A percentile compares a stretch with the other conserved stretches of the same genome.
Conservation (phyloP, 2,329 filamentous ascomycete genomes). For the Diplodia sapinea region DNA sequence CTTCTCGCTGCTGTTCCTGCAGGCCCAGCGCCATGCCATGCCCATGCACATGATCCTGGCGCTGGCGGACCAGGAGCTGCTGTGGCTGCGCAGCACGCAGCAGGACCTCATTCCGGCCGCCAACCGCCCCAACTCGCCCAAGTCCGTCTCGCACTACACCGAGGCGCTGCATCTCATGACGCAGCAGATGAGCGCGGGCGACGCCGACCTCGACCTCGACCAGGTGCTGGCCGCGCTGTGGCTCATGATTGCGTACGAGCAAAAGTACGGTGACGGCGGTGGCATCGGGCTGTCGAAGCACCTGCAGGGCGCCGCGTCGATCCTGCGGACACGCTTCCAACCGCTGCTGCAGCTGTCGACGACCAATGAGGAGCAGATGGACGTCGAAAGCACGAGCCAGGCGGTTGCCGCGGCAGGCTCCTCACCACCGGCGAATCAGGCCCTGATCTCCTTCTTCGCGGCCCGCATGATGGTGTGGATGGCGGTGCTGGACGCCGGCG, state of each 20-base stretch:
- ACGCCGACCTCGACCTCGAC: slow-evolving; percentile 40
- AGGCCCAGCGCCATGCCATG: slow-evolving; percentile 44
- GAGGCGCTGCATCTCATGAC: slow-evolving; percentile 44
- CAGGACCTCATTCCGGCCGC: slow-evolving; percentile 33
- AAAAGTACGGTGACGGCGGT: slow-evolving; percentile 46
- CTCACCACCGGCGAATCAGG: slow-evolving; percentile 9
- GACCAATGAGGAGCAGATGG: slow-evolving; percentile 13
- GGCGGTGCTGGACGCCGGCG: slow-evolving; percentile 41
- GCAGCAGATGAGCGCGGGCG: slow-evolving; percentile 37
- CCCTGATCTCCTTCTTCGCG: slow-evolving; percentile 42
- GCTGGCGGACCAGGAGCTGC: slow-evolving; percentile 43
- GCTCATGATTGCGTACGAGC: slow-evolving; percentile 49
- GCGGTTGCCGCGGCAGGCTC: background rate
- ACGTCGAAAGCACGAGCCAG: slow-evolving; percentile 17
- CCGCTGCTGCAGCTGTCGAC: slow-evolving; percentile 30
- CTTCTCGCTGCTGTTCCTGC: slow-evolving; percentile 46
- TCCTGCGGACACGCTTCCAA: slow-evolving; percentile 38
- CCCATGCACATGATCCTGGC: slow-evolving; percentile 49
- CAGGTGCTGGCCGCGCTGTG: slow-evolving; percentile 43
- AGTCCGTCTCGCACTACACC: slow-evolving; percentile 37
- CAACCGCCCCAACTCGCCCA: slow-evolving; percentile 1
- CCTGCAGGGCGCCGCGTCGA: slow-evolving; percentile 42
- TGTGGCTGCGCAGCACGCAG: slow-evolving; percentile 36
- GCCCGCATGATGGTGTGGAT: slow-evolving; percentile 47
- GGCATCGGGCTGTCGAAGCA: slow-evolving; percentile 44